Conservation (phyloP, 2,329 filamentous ascomycete species). For the Huntiella moniliformis region DNA sequence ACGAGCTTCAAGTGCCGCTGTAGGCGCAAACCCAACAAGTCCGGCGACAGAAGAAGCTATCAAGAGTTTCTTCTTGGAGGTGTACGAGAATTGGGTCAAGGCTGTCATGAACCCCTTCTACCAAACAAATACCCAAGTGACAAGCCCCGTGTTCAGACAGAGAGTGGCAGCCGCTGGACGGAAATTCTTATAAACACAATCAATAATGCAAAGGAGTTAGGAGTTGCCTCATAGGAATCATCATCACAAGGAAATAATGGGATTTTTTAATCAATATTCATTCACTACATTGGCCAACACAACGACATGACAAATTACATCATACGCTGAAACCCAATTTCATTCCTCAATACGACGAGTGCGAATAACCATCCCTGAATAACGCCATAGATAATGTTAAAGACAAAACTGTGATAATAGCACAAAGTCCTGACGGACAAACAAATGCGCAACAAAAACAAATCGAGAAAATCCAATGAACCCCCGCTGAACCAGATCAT, state of each 20-base stretch:
- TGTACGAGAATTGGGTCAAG: conserved; percentile 95
- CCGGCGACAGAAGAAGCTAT: conserved; percentile 91
- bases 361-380: conserved; percentile 2
- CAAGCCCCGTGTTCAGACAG: conserved; percentile 67
- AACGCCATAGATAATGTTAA: conserved; percentile 11
- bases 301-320: conserved; percentile 11
- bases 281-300: not conserved
- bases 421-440: conserved; percentile 1
- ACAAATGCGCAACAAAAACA: conserved; percentile 3
- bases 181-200: conserved; percentile 52
- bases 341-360: too few species aligned
- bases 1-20: conserved; percentile 44
- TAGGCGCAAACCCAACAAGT: conserved; percentile 67
- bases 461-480: not conserved
- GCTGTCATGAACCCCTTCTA: conserved; percentile 97
- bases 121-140: conserved; percentile 63
- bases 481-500: too few species aligned
- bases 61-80: conserved; percentile 81
- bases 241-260: not conserved
- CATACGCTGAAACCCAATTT: not conserved
- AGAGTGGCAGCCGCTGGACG: conserved; percentile 74
- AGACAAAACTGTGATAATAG: conserved; percentile 6
- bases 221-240: too few species aligned
- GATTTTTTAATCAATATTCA: conserved; percentile 13
- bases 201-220: too few species aligned